A percentile compares a stretch with the other conserved stretches of the same genome.
Conservation (phyloP, 441 rosid genomes). For the Adansonia rubrostipa region DNA sequence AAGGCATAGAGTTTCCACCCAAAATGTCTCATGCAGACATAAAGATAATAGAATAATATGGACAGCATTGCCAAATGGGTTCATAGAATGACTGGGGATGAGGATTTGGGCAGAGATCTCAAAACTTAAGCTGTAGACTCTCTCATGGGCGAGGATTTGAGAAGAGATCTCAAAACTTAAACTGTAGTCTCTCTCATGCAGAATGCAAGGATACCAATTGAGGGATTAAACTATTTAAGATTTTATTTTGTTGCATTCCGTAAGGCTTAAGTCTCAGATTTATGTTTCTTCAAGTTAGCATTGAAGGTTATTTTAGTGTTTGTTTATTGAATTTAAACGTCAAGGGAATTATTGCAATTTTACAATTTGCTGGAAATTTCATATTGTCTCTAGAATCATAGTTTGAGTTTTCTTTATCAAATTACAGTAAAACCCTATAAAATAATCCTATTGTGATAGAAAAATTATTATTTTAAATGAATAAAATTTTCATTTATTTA, state of each 20-base stretch:
- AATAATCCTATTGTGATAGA: neutral
- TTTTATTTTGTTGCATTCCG: neutral
- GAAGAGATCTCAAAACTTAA: neutral
- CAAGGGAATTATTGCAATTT: neutral
- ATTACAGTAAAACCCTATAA: neutral
- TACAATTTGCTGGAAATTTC: constrained; percentile 9
- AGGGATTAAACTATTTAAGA: neutral
- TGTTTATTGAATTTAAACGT: neutral
- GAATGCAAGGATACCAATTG: neutral
- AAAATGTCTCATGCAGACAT: neutral
- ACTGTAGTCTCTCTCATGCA: neutral
- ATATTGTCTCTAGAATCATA: neutral
- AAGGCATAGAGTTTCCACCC: neutral
- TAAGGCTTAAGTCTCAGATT: neutral
- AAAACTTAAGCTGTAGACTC: neutral
- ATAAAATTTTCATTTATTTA: neutral
- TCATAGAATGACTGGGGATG: neutral
- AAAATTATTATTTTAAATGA: neutral
- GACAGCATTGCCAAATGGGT: neutral
- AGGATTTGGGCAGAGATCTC: neutral
- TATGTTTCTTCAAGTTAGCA: constrained; percentile 5
- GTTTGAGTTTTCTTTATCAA: neutral
- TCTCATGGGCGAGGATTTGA: neutral
- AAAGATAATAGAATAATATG: neutral
- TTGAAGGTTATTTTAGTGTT: neutral